Evolutionary conservation across 768 basidiomycete genomes (phyloP).

Genomic region (Mrakia frigida): DNA sequence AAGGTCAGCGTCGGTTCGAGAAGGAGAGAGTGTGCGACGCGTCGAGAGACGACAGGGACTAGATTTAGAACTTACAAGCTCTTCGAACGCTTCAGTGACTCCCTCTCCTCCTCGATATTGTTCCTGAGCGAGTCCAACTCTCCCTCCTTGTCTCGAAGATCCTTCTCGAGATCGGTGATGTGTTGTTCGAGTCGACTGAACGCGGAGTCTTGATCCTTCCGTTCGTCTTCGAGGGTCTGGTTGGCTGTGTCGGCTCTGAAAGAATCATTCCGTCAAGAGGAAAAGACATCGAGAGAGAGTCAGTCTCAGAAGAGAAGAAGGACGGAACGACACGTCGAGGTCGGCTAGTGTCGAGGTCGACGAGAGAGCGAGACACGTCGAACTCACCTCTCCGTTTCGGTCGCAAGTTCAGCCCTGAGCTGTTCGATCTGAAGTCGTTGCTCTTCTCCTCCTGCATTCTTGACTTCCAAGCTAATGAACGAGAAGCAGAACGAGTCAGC

Average conservation of each 20-base stretch:
- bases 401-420: too few species aligned
- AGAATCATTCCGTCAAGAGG: too few species aligned
- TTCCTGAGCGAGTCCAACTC: neutral
- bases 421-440: too few species aligned
- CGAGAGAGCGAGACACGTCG: too few species aligned
- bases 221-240: neutral
- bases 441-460: too few species aligned
- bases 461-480: neutral
- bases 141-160: neutral
- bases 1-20: too few species aligned
- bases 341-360: too few species aligned
- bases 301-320: too few species aligned
- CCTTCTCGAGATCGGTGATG: neutral
- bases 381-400: too few species aligned
- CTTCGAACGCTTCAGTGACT: neutral
- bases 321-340: too few species aligned
- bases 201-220: neutral
- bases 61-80: neutral
- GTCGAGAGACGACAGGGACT: neutral
- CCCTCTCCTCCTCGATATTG: neutral
- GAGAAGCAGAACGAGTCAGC: neutral
- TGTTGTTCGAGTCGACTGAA: neutral
- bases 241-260: too few species aligned
- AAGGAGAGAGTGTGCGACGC: neutral
- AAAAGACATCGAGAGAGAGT: too few species aligned